A percentile compares a stretch with the other conserved stretches of the same genome.
Conservation (phyloP, 1,139 yeast genomes). For the Entelexis sorbosivorans region DNA sequence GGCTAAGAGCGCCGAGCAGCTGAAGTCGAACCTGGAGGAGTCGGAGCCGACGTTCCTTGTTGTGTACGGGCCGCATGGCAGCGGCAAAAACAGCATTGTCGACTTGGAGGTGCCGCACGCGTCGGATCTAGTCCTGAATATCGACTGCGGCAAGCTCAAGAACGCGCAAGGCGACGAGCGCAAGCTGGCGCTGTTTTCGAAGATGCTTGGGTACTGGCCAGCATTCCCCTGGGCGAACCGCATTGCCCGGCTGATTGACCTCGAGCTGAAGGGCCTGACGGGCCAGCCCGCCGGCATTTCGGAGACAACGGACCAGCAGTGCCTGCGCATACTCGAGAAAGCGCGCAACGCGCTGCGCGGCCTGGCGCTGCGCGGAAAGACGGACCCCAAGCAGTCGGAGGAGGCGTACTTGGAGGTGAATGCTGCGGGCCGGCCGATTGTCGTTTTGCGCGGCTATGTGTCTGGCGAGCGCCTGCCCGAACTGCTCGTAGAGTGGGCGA, state of each 20-base stretch:
- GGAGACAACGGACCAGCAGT: conserved; percentile 73
- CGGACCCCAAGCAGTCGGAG: conserved; percentile 25
- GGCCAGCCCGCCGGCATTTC: conserved; percentile 91
- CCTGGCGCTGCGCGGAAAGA: conserved; percentile 42
- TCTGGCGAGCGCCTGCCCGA: conserved; percentile 53
- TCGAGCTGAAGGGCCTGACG: conserved; percentile 79
- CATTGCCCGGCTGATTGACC: conserved; percentile 65
- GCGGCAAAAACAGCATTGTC: conserved; percentile 61
- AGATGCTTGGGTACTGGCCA: conserved; percentile 81
- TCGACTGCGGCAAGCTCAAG: conserved; percentile 69
- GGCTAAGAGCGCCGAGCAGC: conserved; percentile 35
- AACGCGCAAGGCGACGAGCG: conserved; percentile 63
- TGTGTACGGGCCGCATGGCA: conserved; percentile 86
- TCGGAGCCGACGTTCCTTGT: conserved; percentile 78
- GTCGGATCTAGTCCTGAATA: conserved; percentile 38
- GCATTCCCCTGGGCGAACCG: conserved; percentile 87
- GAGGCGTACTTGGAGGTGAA: conserved; percentile 76
- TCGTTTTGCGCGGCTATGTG: conserved; percentile 67
- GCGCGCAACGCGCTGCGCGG: conserved; percentile 62
- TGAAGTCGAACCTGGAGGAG: conserved; percentile 66
- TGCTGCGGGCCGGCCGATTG: conserved; percentile 78
- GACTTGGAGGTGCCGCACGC: conserved; percentile 55
- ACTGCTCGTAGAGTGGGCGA: conserved; percentile 81
- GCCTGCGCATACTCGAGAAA: conserved; percentile 67
- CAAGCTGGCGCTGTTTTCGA: conserved; percentile 57